A percentile compares a stretch with the other conserved stretches of the same genome.
Conservation (phyloP, 306 rosid species). For the Lathyrus sativus region DNA sequence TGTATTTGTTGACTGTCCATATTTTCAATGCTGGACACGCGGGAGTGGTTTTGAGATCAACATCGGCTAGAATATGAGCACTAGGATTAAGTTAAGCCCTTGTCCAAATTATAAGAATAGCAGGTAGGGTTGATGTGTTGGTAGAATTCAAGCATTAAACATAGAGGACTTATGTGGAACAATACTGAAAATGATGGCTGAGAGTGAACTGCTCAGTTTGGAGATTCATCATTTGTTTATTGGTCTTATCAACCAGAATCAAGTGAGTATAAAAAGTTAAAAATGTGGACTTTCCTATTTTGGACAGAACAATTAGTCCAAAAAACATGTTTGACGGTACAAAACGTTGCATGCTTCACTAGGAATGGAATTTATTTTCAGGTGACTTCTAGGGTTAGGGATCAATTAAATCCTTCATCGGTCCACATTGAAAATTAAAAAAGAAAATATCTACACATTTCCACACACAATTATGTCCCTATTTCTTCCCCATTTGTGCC, state of each 20-base stretch:
- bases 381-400: neutral
- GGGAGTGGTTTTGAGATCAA: neutral
- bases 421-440: too few species aligned
- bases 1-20: neutral
- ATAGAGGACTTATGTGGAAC: slow-evolving; percentile 1
- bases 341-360: neutral
- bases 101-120: neutral
- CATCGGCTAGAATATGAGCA: neutral
- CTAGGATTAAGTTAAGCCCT: neutral
- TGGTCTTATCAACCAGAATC: neutral
- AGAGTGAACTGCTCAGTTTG: neutral
- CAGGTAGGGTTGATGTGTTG: neutral
- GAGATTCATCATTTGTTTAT: neutral
- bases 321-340: neutral
- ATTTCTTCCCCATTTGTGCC: too few species aligned
- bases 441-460: too few species aligned
- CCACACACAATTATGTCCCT: too few species aligned
- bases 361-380: neutral
- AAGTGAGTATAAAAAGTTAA: neutral
- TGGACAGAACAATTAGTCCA: slow-evolving; percentile 6
- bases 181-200: neutral
- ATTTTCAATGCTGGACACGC: neutral
- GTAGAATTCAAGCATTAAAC: neutral
- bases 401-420: too few species aligned
- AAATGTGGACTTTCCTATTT: neutral